Conservation (phyloP, 106 monocot species). For the Hemerocallis citrina region DNA sequence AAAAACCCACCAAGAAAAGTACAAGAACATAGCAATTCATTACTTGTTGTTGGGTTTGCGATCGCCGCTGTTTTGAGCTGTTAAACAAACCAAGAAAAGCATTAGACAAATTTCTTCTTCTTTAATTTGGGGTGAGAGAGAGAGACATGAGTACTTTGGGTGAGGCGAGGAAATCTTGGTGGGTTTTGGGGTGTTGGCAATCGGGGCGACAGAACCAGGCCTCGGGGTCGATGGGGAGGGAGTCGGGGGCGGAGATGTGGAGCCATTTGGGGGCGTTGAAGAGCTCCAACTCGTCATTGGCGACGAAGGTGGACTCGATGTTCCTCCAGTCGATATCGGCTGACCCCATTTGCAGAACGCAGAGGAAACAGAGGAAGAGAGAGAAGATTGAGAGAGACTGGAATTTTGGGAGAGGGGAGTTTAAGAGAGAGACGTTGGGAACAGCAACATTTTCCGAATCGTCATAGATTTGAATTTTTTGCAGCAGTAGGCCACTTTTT, state of each 20-base stretch:
- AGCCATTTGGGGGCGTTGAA: conserved; percentile 88
- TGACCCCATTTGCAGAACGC: conserved; percentile 47
- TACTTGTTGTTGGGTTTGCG: background rate
- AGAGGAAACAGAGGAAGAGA: background rate
- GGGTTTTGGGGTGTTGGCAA: conserved; percentile 71
- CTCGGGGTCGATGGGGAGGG: conserved; percentile 37
- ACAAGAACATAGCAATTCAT: too few species aligned
- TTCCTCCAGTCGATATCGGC: conserved; percentile 79
- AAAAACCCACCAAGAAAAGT: too few species aligned
- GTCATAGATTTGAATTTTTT: too few species aligned
- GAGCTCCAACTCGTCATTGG: conserved; percentile 75
- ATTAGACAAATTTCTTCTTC: too few species aligned
- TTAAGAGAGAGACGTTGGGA: too few species aligned
- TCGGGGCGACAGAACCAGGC: conserved; percentile 96
- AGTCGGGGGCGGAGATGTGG: conserved; percentile 44
- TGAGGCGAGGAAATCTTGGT: conserved; percentile 79
- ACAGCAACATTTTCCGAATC: too few species aligned
- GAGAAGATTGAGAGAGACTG: background rate
- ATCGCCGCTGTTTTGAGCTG: background rate
- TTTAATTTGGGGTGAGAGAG: conserved; percentile 34
- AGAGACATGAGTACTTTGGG: too few species aligned
- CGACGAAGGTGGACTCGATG: conserved; percentile 47
- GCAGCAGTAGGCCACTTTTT: too few species aligned
- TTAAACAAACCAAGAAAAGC: background rate
- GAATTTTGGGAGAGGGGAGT: background rate